These are phyloP conservation scores for Seiridium unicorne DNA, from an alignment of 2,329 filamentous ascomycete genomes.

Conservation along the genomic window DNA sequence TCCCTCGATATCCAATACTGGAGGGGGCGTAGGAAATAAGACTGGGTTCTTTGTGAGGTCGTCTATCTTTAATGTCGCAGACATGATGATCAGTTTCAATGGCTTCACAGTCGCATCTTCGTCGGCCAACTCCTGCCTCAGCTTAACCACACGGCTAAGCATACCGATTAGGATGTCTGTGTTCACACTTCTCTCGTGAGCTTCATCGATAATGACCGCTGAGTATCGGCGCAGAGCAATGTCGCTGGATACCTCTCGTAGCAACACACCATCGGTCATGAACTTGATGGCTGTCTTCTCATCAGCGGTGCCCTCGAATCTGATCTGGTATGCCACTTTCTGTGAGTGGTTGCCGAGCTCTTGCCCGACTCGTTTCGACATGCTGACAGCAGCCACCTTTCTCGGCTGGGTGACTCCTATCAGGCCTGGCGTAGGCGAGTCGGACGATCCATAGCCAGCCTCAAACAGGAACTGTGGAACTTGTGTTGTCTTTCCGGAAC, in stretches of 20 bases:
- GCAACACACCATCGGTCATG: slow-evolving; percentile 96
- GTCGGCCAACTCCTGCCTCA: slow-evolving; percentile 71
- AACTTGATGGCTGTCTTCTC: slow-evolving; percentile 91
- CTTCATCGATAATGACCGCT: slow-evolving; percentile 91
- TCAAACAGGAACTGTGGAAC: slow-evolving; percentile 91
- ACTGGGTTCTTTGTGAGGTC: slow-evolving; percentile 84
- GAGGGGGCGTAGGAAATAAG: slow-evolving; percentile 76
- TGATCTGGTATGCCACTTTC: slow-evolving; percentile 87
- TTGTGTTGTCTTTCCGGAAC: slow-evolving; percentile 97
- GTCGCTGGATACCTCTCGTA: slow-evolving; percentile 88
- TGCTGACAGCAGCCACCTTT: slow-evolving; percentile 92
- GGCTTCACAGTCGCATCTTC: slow-evolving; percentile 72
- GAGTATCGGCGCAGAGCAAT: slow-evolving; percentile 89
- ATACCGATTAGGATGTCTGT: slow-evolving; percentile 98
- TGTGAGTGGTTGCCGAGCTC: slow-evolving; percentile 79
- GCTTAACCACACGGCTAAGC: slow-evolving; percentile 86
- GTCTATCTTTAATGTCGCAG: slow-evolving; percentile 85
- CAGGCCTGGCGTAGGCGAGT: slow-evolving; percentile 81
- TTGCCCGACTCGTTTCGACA: slow-evolving; percentile 86
- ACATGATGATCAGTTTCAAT: slow-evolving; percentile 96
- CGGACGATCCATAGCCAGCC: slow-evolving; percentile 79
- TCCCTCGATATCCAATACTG: slow-evolving; percentile 85
- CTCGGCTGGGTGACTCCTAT: slow-evolving; percentile 94
- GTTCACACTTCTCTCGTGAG: slow-evolving; percentile 95
- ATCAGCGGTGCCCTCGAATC: slow-evolving; percentile 83